Evolutionary conservation across 2,329 filamentous ascomycete genomes (phyloP), one percentile per base, ranked within the genome.

Genomic region (Fusarium nanum): DNA sequence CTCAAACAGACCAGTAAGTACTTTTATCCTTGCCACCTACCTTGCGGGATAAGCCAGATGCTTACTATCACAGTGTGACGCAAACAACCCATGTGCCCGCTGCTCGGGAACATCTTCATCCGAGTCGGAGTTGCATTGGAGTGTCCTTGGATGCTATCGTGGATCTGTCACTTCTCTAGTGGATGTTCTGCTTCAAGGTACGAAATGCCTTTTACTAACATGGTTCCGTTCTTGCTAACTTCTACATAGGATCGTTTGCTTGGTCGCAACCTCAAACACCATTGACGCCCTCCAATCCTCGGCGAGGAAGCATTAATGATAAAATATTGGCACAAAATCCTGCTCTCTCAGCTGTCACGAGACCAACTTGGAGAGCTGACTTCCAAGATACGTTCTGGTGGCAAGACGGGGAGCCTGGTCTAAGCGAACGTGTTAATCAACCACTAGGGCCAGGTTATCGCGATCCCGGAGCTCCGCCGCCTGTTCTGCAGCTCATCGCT

Each of bases 301-400:
- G 82, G 25, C 81, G 85, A 52, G 82, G 82, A 22, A 83, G 81
- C 58, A 81, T 88, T 70, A 88, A 88, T 72, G 84, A 87, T 23
- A 83, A 83, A 60, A 78, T 88, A 11, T 81, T 87, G 49, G 79
- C 81, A 16, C 78, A 79, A 2, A 87, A 85, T 57, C 78, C 80
- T 16, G 76, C 84, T 22, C 76, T 79, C n/a, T 75, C 78, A n/a
- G 77, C 80, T 14, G 78, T 81, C 27, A 73, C 79, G 3, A 78
- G 81, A n/a, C 76, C 82, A 61, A 83, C 85, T 18, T 73, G 76
- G 6, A 81, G 83, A 56, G 73, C 87, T 5, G 87, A 89, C 70
- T 88, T 86, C 58, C 80, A 85, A 32, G 87, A 89, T 68, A 81
- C 81, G 3, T 88, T 89, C 71, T 89, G 87, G 87, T 87, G 85